Percentiles rank a stretch among this genome's conserved stretches.
Evolutionary conservation across 257 asterid genomes (phyloP).

Genomic region (Oldenlandia corymbosa): DNA sequence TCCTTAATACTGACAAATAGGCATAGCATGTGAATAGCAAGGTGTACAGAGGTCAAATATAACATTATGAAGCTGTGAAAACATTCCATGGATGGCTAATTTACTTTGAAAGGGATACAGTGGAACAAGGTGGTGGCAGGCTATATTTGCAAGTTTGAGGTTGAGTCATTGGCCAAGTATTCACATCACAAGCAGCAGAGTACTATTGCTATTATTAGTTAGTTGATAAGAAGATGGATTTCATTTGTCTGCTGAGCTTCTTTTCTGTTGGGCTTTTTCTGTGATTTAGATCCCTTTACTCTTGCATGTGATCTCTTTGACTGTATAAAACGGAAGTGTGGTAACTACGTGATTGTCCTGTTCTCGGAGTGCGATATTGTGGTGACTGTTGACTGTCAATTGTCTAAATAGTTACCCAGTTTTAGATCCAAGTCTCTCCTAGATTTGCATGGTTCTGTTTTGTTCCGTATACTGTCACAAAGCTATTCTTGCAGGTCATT

Average conservation of each 20-base stretch:
- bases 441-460: background rate
- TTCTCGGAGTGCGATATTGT: background rate
- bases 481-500: background rate
- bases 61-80: background rate
- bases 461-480: background rate
- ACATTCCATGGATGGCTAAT: background rate
- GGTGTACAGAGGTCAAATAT: background rate
- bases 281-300: background rate
- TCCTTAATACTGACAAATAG: background rate
- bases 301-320: too few species aligned
- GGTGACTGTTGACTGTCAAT: background rate
- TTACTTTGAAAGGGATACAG: background rate
- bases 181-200: background rate
- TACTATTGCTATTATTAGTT: background rate
- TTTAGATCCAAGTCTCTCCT: background rate
- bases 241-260: background rate
- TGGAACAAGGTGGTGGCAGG: background rate
- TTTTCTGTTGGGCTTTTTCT: background rate
- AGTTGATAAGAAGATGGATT: background rate
- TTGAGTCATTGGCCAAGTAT: background rate
- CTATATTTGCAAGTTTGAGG: background rate
- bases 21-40: background rate
- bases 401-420: background rate
- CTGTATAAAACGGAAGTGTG: background rate
- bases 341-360: background rate